Base-by-base conservation (phyloP, 2,329 filamentous ascomycete genomes). In the Pseudogymnoascus sp. region DNA sequence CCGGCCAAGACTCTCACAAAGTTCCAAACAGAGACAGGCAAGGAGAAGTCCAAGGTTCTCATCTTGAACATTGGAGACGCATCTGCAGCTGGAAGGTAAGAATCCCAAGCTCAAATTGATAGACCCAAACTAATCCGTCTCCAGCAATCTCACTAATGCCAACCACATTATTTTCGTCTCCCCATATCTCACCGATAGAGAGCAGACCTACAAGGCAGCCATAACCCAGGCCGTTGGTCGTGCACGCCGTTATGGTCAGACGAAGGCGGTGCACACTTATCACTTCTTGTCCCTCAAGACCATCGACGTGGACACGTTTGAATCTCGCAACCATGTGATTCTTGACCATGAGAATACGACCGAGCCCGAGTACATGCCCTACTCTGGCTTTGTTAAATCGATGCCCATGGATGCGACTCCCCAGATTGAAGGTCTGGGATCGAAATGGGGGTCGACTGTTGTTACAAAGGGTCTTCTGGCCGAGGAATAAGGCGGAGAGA, bases 181-280 rank as follows among this genome's bases (percentile, higher is more conserved):
- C 0, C 85, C 85, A 0, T 71, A 85, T 7, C 72, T 83, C 0
- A 73, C 77, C 1, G 63, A 63, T 1, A 68, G 68, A 0, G 78
- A 82, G 55, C 78, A 82, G 48, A 74, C 78, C 4, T 88, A 86
- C 68, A 76, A 82, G 0, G 76, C 81, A 0, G 77, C 79, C 0
- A 87, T 87, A 80, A 80, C 77, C 0, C 86, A 89, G 64, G 85
- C 85, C 0, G 82, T 87, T 18, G 86, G 86, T 1, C 79, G 86
- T 37, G 78, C 79, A 7, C 77, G 79, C 5, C 77, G 86, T 1
- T 84, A 80, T 62, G 82, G 83, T 0, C 86, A 89, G 68, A 72
- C 73, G 37, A 82, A 80, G 66, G 69, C 71, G 1, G 85, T 88
- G 1, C 76, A 83, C 60, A 78, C 87, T 13, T 86, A 86, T 68